These are phyloP conservation scores for Graphium sp. DNA, from an alignment of 2,329 filamentous ascomycete species.

Conservation along the genomic window DNA sequence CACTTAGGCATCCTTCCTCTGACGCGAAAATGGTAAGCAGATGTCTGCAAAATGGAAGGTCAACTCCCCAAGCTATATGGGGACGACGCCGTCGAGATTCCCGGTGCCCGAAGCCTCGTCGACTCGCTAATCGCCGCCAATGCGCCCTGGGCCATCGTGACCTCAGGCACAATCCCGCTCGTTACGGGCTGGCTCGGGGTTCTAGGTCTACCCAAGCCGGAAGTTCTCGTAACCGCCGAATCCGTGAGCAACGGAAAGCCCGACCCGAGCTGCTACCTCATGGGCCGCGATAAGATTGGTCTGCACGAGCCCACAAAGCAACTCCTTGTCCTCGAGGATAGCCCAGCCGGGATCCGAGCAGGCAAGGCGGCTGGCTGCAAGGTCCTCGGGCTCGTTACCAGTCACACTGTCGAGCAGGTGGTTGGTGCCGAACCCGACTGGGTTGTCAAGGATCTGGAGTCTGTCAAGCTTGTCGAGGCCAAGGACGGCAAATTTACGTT, in stretches of 20 bases:
- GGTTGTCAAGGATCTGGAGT: constrained; percentile 66
- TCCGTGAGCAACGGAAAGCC: constrained; percentile 63
- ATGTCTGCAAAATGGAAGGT: constrained; percentile 64
- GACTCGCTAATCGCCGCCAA: constrained; percentile 41
- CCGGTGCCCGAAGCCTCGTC: constrained; percentile 60
- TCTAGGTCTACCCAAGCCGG: constrained; percentile 46
- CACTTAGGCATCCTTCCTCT: constrained; percentile 18
- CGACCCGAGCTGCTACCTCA: constrained; percentile 55
- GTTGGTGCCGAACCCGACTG: constrained; percentile 68
- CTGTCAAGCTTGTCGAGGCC: constrained; percentile 45
- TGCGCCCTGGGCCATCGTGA: constrained; percentile 76
- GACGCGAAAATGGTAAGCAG: too few relatives aligned
- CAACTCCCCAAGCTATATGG: constrained; percentile 63
- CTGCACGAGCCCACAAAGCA: constrained; percentile 26
- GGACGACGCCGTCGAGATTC: constrained; percentile 66
- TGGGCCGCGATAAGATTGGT: constrained; percentile 47
- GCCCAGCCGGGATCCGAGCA: constrained; percentile 66
- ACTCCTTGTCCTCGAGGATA: constrained; percentile 74
- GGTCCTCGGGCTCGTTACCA: constrained; percentile 73
- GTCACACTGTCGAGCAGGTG: constrained; percentile 59
- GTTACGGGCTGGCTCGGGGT: constrained; percentile 57
- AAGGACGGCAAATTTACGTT: constrained; percentile 44
- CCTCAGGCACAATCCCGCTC: constrained; percentile 51
- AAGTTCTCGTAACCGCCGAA: constrained; percentile 57
- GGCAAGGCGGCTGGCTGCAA: constrained; percentile 77